Evolutionary conservation across 2,329 filamentous ascomycete species (phyloP).

Genomic region (Ophiostoma novo-ulmi): DNA sequence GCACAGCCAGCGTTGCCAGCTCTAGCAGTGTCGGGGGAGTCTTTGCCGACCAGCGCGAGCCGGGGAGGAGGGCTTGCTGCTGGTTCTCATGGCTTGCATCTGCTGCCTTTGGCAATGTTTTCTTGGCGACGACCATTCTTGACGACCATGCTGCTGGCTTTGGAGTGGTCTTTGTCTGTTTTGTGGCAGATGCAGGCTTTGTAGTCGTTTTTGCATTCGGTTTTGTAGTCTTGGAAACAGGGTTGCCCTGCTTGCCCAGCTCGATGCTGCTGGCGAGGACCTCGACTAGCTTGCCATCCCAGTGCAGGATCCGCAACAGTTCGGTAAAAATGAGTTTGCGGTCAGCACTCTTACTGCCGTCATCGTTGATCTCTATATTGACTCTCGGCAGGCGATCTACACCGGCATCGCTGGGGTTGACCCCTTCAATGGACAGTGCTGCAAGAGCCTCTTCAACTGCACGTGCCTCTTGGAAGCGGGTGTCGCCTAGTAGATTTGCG

Average conservation of each 20-base stretch:
- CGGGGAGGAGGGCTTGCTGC: slow-evolving; percentile 10
- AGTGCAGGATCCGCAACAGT: slow-evolving; percentile 62
- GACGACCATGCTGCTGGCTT: not conserved
- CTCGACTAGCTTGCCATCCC: slow-evolving; percentile 35
- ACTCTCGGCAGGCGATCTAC: slow-evolving; percentile 57
- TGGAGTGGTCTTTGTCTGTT: not conserved
- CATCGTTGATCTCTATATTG: slow-evolving; percentile 61
- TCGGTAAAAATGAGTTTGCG: slow-evolving; percentile 61
- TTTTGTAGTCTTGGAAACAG: not conserved
- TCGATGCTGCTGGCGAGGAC: not conserved
- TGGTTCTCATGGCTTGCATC: not conserved
- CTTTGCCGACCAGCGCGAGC: slow-evolving; percentile 30
- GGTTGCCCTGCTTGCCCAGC: not conserved
- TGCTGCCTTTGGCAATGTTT: not conserved
- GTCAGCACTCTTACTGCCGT: slow-evolving; percentile 56
- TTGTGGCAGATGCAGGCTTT: not conserved
- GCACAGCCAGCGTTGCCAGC: slow-evolving; percentile 61
- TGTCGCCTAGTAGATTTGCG: slow-evolving; percentile 58
- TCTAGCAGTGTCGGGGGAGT: slow-evolving; percentile 53
- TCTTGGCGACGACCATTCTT: not conserved
- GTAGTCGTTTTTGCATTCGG: not conserved
- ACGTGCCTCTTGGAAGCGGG: slow-evolving; percentile 58
- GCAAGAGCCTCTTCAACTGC: slow-evolving; percentile 49
- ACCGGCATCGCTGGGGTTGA: slow-evolving; percentile 44
- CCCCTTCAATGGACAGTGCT: slow-evolving; percentile 43